Evolutionary conservation across 208 protist genomes (phyloP), one percentile per base, ranked within the genome.

Genomic region (Leptomonas seymouri): DNA sequence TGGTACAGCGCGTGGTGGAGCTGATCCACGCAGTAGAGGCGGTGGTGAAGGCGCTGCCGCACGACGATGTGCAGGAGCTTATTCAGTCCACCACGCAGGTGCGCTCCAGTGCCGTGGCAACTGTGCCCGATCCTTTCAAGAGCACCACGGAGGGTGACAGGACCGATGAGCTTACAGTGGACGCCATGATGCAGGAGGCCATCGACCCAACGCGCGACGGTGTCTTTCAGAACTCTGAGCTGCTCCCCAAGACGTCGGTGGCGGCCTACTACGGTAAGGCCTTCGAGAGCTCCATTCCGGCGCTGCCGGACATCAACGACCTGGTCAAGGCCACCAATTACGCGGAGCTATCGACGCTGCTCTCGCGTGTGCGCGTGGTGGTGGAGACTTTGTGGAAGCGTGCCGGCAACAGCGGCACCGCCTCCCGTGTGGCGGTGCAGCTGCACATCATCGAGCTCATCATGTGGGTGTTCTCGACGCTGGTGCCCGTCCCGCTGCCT

Each of bases 401-500:
- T 4, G 85, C 87, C 25, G 57, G 70, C 15, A 74, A 93, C 62
- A 84, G 82, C 60, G 76, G 82, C 31, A 93, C 87, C 9, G 71
- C 85, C 46, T 90, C 84, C 31, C 81, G 87, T 15, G 82, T 93
- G 12, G 87, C 85, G 6, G 69, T 91, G n/a, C 85, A 91, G 65
- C 75, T 91, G 80, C 80, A 93, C 56, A 84, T 89, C 39, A 87
- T 91, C 58, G 83, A 87, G 61, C 61, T 86, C 65, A 91, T 94
- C 72, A 82, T 83, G 41, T 89, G 77, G 80, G 42, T 86, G 12
- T 89, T 93, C 72, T 65, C 77, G 23, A 65, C 69, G 7, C 60
- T 90, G 23, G 71, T 95, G 12, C 87, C 90, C 0, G 66, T 93
- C 12, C 90, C 90, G 25, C 45, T 67, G 46, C 79, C 65, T 12